phyloP scores from a whole-genome alignment of 345 rosid genomes.

The Angophora floribunda region DNA sequence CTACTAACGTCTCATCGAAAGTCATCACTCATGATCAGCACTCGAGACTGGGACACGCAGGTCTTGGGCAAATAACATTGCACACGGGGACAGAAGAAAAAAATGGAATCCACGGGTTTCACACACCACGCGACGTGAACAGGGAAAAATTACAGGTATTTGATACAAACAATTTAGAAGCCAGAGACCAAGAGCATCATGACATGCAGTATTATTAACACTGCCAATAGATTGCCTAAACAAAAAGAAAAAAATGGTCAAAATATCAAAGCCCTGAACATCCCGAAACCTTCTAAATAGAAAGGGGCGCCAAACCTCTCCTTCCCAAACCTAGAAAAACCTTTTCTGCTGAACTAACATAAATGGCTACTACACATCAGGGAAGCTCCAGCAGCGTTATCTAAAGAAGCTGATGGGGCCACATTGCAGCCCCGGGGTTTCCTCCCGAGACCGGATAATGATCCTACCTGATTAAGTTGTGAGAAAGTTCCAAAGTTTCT shows the following conservation, averaged over 20 bases:
- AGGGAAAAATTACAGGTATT: conserved; percentile 5
- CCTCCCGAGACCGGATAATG: background rate
- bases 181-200: background rate
- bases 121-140: background rate
- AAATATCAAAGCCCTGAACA: background rate
- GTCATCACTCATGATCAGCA: background rate
- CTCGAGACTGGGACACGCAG: background rate
- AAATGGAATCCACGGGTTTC: background rate
- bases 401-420: conserved; percentile 2
- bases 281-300: background rate
- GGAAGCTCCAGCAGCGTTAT: conserved; percentile 20
- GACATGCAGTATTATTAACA: background rate
- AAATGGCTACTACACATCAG: conserved; percentile 3
- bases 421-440: background rate
- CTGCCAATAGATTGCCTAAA: background rate
- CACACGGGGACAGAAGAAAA: background rate
- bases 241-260: background rate
- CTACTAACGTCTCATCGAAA: background rate
- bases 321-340: background rate
- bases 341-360: background rate
- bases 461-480: conserved; percentile 35
- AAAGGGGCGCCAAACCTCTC: background rate
- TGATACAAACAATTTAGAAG: conserved; percentile 9
- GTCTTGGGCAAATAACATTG: background rate
- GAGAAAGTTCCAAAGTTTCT: conserved; percentile 92